Percentiles rank a stretch among this genome's conserved stretches.
Conservation (phyloP, 176 grass and related monocot species). For the Dactylis glomerata region DNA sequence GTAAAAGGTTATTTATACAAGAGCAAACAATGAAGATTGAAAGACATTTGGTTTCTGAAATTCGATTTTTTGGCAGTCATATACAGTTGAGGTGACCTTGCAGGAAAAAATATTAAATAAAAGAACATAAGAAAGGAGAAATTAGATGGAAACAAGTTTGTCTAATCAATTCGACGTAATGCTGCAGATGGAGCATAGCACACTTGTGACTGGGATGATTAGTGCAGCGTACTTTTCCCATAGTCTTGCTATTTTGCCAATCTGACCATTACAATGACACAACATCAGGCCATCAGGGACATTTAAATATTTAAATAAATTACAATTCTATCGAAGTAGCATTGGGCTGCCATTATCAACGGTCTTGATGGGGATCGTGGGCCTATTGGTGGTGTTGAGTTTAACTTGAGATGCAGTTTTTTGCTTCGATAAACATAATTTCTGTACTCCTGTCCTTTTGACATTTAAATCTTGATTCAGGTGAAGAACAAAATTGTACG, state of each 20-base stretch:
- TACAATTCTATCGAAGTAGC: background rate
- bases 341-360: background rate
- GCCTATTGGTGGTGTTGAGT: constrained; percentile 12
- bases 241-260: background rate
- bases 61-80: background rate
- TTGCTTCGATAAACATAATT: background rate
- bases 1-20: background rate
- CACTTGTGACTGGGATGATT: background rate
- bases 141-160: background rate
- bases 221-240: background rate
- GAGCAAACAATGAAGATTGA: background rate
- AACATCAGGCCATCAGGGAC: background rate
- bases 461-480: constrained; percentile 43
- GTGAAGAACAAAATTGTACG: constrained; percentile 96
- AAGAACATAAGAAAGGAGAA: background rate
- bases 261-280: background rate
- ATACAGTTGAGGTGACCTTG: background rate
- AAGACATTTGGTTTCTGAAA: background rate
- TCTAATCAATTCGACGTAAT: background rate
- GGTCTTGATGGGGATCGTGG: background rate
- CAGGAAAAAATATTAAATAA: background rate
- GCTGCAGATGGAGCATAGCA: background rate
- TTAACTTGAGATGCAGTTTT: background rate
- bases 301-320: constrained; percentile 3
- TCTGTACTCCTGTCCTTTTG: constrained; percentile 6